Percentiles rank a stretch among this genome's conserved stretches.
Conservation (phyloP, 129 eudicot species). For the Tagetes patula region DNA sequence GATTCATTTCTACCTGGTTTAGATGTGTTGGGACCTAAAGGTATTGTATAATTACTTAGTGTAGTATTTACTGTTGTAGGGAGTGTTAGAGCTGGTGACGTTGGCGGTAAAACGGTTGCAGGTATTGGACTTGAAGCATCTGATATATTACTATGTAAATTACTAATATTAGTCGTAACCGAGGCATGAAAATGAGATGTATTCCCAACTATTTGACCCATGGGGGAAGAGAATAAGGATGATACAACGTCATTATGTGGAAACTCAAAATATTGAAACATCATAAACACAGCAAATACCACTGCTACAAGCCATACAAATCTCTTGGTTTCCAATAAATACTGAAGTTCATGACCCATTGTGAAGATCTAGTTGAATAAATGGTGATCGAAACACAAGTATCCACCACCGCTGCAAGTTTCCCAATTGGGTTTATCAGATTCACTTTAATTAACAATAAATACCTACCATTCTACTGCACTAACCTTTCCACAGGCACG, state of each 20-base stretch:
- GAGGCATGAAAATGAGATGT: conserved; percentile 18
- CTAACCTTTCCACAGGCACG: conserved; percentile 3
- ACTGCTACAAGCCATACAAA: conserved; percentile 51
- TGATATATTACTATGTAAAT: conserved; percentile 22
- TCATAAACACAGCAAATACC: conserved; percentile 46
- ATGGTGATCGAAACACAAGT: conserved; percentile 13
- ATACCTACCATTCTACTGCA: neutral
- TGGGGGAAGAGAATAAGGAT: conserved; percentile 47
- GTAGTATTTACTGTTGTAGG: conserved; percentile 19
- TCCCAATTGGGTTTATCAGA: conserved; percentile 20
- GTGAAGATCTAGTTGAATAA: conserved; percentile 5
- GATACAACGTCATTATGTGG: conserved; percentile 56
- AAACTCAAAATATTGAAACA: conserved; percentile 64
- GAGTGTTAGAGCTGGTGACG: conserved; percentile 24
- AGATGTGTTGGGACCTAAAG: conserved; percentile 19
- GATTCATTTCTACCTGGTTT: conserved; percentile 3
- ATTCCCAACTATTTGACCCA: conserved; percentile 28
- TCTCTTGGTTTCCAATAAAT: conserved; percentile 49
- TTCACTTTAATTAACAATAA: conserved; percentile 6
- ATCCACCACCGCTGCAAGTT: conserved; percentile 37
- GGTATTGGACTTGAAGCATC: conserved; percentile 22
- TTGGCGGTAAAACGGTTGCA: conserved; percentile 26
- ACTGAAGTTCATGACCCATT: conserved; percentile 43
- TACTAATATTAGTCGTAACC: conserved; percentile 19
- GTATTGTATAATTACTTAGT: conserved; percentile 8